Evolutionary conservation across 169 alveolate species (phyloP), one percentile per base, ranked within the genome.

Genomic region (Plasmodium knowlesi): DNA sequence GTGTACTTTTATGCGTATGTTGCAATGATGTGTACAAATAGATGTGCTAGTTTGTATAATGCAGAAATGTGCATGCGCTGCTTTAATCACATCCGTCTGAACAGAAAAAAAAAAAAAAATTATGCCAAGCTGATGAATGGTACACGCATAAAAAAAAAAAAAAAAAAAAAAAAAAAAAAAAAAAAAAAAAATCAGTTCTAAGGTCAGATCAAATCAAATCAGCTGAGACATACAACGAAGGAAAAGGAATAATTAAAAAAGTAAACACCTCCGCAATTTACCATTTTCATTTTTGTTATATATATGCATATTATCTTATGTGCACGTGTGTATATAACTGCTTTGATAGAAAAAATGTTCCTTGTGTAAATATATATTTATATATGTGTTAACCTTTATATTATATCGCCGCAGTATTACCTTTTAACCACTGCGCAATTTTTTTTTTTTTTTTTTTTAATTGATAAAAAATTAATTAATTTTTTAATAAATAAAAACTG

Each of bases 271-370:
- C 16, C 76, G n/a, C 37, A 67, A 5, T 19, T 34, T 19, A 25
- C 19, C 57, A 19, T 67, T 67, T 67, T 19, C 16, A 67, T 19
- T 67, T 25, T 22, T 67, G 37, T 67, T 67, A 67, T 34, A 25
- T 67, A 67, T 67, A 22, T 67, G 34, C 34, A 67, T 67, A 19
- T 25, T 4, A 25, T 22, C 19, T 67, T 67, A 67, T 19, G 34
- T 67, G 76, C 37, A 67, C 34, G 37, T 67, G 76, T 67, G 76
- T 67, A 67, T 19, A 67, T 67, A 67, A 67, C 76, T 67, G 76
- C 76, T 67, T 67, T 67, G 14, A 67, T 6, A 67, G 34, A 25
- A 67, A 67, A n/a, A 67, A 67, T 67, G 12, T 19, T n/a, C 76
- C 37, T 19, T 67, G 76, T 67, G 34, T 67, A 67, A 67, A 67